Evolutionary conservation across 139 green algal species (phyloP).

Genomic region (Yamagishiella unicocca): DNA sequence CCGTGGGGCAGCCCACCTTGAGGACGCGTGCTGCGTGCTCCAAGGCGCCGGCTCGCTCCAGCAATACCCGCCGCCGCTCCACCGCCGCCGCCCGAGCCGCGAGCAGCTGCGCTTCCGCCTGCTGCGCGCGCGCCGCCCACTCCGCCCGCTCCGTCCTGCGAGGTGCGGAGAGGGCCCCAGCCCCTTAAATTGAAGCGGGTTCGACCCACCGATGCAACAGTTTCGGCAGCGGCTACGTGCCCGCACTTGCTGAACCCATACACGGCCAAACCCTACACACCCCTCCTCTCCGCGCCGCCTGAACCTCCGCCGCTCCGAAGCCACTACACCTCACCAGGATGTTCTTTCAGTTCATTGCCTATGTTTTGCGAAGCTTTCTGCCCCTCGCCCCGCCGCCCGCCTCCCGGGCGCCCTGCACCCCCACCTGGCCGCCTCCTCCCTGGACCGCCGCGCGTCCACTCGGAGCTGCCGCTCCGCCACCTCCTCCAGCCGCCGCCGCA

Average conservation of each 20-base stretch:
- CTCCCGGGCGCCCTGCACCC: neutral
- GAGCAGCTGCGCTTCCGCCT: neutral
- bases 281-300: no score
- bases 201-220: no score
- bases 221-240: no score
- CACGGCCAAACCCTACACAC: no score
- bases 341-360: no score
- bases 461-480: neutral
- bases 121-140: neutral
- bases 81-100: neutral
- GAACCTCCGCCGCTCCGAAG: no score
- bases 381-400: neutral
- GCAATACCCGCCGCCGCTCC: neutral
- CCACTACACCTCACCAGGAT: no score
- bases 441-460: neutral
- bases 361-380: no score
- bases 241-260: no score
- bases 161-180: no score
- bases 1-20: neutral
- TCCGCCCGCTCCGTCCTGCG: neutral
- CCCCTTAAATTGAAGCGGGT: no score
- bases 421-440: neutral
- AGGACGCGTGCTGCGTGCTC: neutral
- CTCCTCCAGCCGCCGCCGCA: conserved; percentile 15
- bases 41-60: neutral